A percentile compares a stretch with the other conserved stretches of the same genome.
Evolutionary conservation across 2,329 filamentous ascomycete genomes (phyloP).

Genomic region (Trichoderma guizhouense): DNA sequence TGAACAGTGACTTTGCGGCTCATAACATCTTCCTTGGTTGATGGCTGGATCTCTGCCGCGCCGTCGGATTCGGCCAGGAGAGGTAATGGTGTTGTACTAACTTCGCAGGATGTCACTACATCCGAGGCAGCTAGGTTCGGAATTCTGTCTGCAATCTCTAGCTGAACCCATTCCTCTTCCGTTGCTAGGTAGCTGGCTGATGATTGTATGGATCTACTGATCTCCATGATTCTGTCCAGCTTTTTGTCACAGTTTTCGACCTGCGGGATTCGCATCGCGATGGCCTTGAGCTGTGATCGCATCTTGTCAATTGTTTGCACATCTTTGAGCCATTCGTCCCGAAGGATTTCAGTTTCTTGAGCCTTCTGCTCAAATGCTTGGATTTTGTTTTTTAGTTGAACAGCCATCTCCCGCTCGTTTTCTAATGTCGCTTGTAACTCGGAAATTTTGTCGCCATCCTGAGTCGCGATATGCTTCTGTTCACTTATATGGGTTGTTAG

Average conservation of each 20-base stretch:
- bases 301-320: conserved; percentile 28
- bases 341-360: conserved; percentile 22
- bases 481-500: conserved; percentile 22
- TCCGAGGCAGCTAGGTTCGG: neutral
- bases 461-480: conserved; percentile 21
- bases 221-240: conserved; percentile 27
- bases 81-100: neutral
- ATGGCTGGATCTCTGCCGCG: neutral
- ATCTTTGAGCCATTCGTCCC: conserved; percentile 28
- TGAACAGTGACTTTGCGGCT: conserved; percentile 34
- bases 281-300: conserved; percentile 25
- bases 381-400: conserved; percentile 24
- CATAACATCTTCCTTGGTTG: neutral
- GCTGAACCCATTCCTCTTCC: conserved; percentile 31
- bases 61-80: neutral
- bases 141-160: conserved; percentile 22
- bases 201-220: conserved; percentile 29
- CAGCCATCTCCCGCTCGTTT: neutral
- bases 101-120: neutral
- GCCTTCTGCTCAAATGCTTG: conserved; percentile 24
- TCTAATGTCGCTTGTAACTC: neutral
- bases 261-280: conserved; percentile 26
- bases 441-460: neutral
- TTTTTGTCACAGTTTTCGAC: conserved; percentile 26
- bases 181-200: conserved; percentile 29